Evolutionary conservation across 2,329 filamentous ascomycete genomes (phyloP), one percentile per base, ranked within the genome.

Genomic region (Epichloe coenophiala): DNA sequence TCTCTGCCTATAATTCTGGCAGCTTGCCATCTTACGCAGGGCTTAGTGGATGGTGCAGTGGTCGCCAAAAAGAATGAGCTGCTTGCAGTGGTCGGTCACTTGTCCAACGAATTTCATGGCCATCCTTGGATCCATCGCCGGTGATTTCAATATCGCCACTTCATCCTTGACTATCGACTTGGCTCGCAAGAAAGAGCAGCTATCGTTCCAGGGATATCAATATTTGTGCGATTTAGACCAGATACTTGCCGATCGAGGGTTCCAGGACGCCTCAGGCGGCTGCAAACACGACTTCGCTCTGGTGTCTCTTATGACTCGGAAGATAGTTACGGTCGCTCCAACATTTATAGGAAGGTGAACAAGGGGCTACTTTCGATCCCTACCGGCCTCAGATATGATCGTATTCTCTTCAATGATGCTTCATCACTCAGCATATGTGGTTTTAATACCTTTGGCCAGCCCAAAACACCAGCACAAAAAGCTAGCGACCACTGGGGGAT

Each of bases 101-200:
- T 84, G 15, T 59, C 62, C 1, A 56, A 54, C 1, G 56, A 63
- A 0, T 74, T 77, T 45, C 54, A 64, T 1, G 50, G 62, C 0
- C 69, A 73, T 38, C 70, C 77, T 4, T 79, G 23, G 23, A 23
- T 23, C 23, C n/a, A 23, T 23, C 23, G 75, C 76, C 0, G 82
- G 82, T 3, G 80, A 84, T 58, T 81, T 84, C 60, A 85, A 85
- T 56, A 66, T 84, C 23, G 68, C 75, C 6, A 82, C 80, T 0
- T 85, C 81, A 1, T 64, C 68, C 23, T 27, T 27, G 23, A 23
- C 23, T 23, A 23, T 23, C 23, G 23, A 23, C 23, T 23, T 23
- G 5, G 23, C 23, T 23, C 23, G 23, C 23, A 23, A 23, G 23
- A 23, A 68, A 48, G 73, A 74, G n/a, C 63, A 68, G 5, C 74